Conservation (phyloP, 2,329 filamentous ascomycete species). For the Penicillium occitanis region DNA sequence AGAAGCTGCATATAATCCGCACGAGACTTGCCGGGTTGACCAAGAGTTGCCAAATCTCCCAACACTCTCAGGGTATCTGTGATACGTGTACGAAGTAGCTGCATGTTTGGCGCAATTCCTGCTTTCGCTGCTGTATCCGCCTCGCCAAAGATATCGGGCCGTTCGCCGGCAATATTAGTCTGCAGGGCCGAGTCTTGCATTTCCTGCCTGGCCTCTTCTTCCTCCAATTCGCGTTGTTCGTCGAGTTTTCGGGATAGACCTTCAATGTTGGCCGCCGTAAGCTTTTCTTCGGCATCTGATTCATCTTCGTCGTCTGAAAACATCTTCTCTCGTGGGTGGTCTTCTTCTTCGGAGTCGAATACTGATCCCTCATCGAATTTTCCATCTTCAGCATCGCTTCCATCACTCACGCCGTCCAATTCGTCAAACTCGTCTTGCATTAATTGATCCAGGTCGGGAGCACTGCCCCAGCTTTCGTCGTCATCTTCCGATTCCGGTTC, state of each 20-base stretch:
- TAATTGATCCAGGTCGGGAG: conserved; percentile 31
- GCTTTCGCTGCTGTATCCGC: conserved; percentile 58
- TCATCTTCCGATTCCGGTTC: conserved; percentile 37
- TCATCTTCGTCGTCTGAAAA: conserved; percentile 95
- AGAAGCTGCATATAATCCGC: conserved; percentile 85
- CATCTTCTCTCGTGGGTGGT: conserved; percentile 62
- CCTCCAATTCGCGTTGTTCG: conserved; percentile 71
- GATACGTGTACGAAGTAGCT: conserved; percentile 82
- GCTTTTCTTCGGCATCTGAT: conserved; percentile 80
- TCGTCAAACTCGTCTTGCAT: conserved; percentile 51
- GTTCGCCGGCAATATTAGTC: conserved; percentile 85
- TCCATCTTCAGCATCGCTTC: conserved; percentile 50
- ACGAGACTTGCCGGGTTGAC: conserved; percentile 76
- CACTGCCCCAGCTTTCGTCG: conserved; percentile 33
- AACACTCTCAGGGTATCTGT: conserved; percentile 91
- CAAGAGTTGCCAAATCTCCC: conserved; percentile 80
- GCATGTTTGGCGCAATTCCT: conserved; percentile 81
- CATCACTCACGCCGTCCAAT: conserved; percentile 43
- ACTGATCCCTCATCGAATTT: conserved; percentile 59
- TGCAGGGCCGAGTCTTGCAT: conserved; percentile 81
- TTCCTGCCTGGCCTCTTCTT: conserved; percentile 79
- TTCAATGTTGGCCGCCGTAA: conserved; percentile 95
- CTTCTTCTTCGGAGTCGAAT: conserved; percentile 67
- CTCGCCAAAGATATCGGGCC: conserved; percentile 62
- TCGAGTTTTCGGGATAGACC: conserved; percentile 86